Conservation (phyloP, 108 stramenopile genomes). For the Skeletonema menzelii region DNA sequence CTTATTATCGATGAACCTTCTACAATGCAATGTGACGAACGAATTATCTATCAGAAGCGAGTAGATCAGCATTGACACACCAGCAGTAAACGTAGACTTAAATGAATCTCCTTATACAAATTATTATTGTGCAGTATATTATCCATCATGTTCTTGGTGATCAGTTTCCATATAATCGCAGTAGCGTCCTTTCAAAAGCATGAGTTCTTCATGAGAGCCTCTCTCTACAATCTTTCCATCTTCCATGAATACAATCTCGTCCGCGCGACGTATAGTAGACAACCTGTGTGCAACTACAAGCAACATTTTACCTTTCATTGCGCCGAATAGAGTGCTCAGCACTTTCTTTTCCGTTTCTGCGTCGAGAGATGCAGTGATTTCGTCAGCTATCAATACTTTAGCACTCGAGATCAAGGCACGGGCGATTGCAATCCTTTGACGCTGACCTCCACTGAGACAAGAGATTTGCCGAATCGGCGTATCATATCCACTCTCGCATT, state of each 20-base stretch:
- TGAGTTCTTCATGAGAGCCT: constrained; percentile 86
- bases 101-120: no score
- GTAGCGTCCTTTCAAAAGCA: constrained; percentile 46
- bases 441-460: constrained; percentile 74
- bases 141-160: neutral
- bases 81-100: no score
- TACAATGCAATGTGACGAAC: no score
- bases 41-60: no score
- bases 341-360: constrained; percentile 16
- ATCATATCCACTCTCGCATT: constrained; percentile 67
- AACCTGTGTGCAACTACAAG: constrained; percentile 92
- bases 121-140: no score
- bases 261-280: constrained; percentile 84
- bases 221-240: constrained; percentile 83
- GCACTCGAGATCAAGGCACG: constrained; percentile 63
- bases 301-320: constrained; percentile 24
- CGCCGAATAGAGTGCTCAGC: constrained; percentile 6
- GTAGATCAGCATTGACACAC: no score
- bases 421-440: constrained; percentile 90
- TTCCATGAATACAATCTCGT: constrained; percentile 86
- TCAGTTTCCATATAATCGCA: neutral
- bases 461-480: constrained; percentile 67
- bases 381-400: constrained; percentile 13
- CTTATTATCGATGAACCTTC: no score
- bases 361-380: constrained; percentile 25